Evolutionary conservation across 2,329 filamentous ascomycete genomes (phyloP).

Genomic region (Fusarium sp.): DNA sequence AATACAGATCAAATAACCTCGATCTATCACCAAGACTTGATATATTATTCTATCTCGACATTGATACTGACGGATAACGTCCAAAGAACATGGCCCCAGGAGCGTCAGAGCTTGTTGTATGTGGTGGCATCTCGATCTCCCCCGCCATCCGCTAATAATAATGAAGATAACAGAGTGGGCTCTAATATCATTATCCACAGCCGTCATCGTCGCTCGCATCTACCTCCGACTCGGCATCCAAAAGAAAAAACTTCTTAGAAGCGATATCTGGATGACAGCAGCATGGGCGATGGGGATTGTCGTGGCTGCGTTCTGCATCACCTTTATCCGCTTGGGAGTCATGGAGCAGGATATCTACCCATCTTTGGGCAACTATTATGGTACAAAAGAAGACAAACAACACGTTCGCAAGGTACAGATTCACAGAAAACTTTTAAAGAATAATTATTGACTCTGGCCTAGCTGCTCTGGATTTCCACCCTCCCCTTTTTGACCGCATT

Average conservation of each 20-base stretch:
- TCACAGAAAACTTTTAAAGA: background rate
- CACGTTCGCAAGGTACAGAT: background rate
- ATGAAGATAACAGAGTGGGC: slow-evolving; percentile 21
- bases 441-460: background rate
- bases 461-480: slow-evolving; percentile 26
- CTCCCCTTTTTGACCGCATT: slow-evolving; percentile 26
- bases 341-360: slow-evolving; percentile 14
- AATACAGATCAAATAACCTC: background rate
- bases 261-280: slow-evolving; percentile 20
- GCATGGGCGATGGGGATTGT: slow-evolving; percentile 18
- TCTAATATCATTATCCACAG: slow-evolving; percentile 18
- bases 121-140: background rate
- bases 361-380: background rate
- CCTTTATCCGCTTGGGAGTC: slow-evolving; percentile 4
- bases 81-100: background rate
- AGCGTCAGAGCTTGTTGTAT: slow-evolving; percentile 11
- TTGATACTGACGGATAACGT: background rate
- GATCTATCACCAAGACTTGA: background rate
- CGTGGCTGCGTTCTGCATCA: background rate
- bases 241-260: slow-evolving; percentile 14
- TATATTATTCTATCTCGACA: background rate
- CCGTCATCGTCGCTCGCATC: slow-evolving; percentile 26
- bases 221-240: slow-evolving; percentile 30
- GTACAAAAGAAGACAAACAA: background rate
- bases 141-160: background rate